Percentiles rank a stretch among this genome's conserved stretches.
Evolutionary conservation across 192 early-diverging fungal genomes (phyloP).

Genomic region (Ambispora gerdemannii): DNA sequence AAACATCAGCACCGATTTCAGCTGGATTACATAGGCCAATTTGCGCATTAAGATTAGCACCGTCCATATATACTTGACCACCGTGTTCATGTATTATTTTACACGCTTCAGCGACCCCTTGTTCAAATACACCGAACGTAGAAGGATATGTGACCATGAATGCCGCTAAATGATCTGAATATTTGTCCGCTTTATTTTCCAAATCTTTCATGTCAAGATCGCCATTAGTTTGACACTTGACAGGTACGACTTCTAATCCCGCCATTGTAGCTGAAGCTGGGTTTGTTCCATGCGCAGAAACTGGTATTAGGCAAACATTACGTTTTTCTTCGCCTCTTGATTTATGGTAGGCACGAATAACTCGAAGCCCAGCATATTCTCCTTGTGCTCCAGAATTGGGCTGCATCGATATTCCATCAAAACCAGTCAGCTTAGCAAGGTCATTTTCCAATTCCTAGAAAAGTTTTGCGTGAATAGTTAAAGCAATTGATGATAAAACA

Average conservation of each 20-base stretch:
- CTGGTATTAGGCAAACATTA: constrained; percentile 93
- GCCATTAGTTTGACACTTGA: constrained; percentile 90
- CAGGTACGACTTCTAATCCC: constrained; percentile 88
- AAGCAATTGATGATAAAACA: not conserved
- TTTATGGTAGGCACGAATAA: constrained; percentile 89
- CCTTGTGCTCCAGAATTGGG: constrained; percentile 99
- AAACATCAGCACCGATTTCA: constrained; percentile 98
- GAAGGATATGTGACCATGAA: constrained; percentile 99
- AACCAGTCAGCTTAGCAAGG: constrained; percentile 89
- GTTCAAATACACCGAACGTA: constrained; percentile 98
- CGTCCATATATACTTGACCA: constrained; percentile 99
- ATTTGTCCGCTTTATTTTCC: constrained; percentile 81
- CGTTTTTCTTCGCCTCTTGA: constrained; percentile 80
- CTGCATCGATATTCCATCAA: constrained; percentile 89
- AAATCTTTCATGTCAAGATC: constrained; percentile 92
- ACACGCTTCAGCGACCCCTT: constrained; percentile 80
- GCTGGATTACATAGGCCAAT: constrained; percentile 81
- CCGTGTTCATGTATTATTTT: constrained; percentile 90
- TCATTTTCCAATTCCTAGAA: constrained; percentile 80
- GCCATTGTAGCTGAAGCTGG: constrained; percentile 98
- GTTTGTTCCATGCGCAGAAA: constrained; percentile 99
- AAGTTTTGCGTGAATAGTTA: not conserved
- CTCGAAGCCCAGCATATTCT: constrained; percentile 95
- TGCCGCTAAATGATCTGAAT: constrained; percentile 83
- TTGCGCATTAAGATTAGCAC: constrained; percentile 88